Conservation (phyloP, 768 basidiomycete genomes). For the Phallus indusiatus region DNA sequence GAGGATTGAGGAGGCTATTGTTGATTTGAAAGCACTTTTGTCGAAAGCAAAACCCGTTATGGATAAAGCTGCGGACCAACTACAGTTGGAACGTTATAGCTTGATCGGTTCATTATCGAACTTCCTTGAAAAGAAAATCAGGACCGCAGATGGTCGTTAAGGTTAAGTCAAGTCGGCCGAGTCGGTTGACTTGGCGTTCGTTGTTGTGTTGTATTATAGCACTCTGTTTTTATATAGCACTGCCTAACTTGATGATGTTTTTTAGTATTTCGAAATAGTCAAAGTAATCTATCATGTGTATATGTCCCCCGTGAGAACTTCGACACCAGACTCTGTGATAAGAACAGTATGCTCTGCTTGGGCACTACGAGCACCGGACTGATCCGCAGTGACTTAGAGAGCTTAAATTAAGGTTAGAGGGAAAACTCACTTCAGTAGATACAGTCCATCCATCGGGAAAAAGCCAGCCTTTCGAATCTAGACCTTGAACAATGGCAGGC, state of each 20-base stretch:
- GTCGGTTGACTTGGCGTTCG: no score
- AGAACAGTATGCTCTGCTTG: conserved; percentile 87
- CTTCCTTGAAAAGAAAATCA: conserved; percentile 6
- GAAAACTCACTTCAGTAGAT: conserved; percentile 63
- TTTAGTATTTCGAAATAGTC: no score
- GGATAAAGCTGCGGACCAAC: conserved; percentile 27
- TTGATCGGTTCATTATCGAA: neutral
- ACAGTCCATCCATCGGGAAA: conserved; percentile 93
- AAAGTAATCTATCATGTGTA: no score
- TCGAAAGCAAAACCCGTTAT: conserved; percentile 57
- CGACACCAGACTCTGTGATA: conserved; percentile 69
- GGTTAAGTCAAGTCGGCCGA: no score
- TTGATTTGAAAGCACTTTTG: conserved; percentile 58
- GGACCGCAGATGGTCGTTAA: no score
- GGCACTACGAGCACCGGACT: conserved; percentile 77
- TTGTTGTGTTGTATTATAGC: neutral
- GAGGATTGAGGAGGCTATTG: conserved; percentile 67
- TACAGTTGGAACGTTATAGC: neutral
- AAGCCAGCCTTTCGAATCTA: conserved; percentile 56
- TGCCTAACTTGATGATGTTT: no score
- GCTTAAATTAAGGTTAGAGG: neutral
- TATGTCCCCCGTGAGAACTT: conserved; percentile 79
- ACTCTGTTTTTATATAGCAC: conserved; percentile 15
- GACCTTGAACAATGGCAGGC: conserved; percentile 74
- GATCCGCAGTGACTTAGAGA: neutral